phyloP scores from a whole-genome alignment of 1,284 basidiomycete species.

The Ceratobasidium sp. region DNA sequence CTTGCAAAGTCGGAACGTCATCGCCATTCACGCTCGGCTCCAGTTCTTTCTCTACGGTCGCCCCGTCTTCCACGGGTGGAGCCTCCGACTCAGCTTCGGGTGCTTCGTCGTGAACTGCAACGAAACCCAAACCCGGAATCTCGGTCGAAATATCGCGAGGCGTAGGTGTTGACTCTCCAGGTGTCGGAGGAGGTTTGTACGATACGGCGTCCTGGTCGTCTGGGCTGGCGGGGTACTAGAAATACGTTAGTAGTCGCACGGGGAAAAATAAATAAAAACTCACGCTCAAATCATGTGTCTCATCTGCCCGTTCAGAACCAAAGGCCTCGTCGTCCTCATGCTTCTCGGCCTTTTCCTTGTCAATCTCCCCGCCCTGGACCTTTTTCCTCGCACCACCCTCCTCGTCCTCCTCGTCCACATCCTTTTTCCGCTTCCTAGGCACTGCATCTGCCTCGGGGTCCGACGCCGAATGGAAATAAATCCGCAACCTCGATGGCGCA shows the following conservation, averaged over 20 bases:
- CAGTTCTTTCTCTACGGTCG: neutral
- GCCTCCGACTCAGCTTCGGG: neutral
- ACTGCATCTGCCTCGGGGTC: conserved; percentile 50
- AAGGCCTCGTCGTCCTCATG: conserved; percentile 27
- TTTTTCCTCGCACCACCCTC: conserved; percentile 32
- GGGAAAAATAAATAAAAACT: neutral
- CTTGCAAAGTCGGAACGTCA: no score
- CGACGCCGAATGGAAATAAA: conserved; percentile 26
- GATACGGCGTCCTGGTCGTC: conserved; percentile 18
- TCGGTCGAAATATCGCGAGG: neutral
- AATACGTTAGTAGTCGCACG: neutral
- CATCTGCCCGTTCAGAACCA: neutral
- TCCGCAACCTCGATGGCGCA: conserved; percentile 50
- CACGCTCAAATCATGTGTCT: neutral
- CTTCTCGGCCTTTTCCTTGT: conserved; percentile 35
- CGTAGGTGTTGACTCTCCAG: neutral
- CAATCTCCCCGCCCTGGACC: conserved; percentile 26
- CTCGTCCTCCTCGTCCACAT: conserved; percentile 37
- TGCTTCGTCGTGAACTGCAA: no score
- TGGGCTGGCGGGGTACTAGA: neutral
- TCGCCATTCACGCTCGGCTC: no score
- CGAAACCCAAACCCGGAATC: no score
- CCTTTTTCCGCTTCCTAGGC: conserved; percentile 36
- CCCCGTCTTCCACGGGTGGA: neutral
- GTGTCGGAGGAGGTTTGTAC: conserved; percentile 15